These are phyloP conservation scores for Thermochaetoides thermophila DNA, from an alignment of 495 filamentous ascomycete species.

Conservation along the genomic window DNA sequence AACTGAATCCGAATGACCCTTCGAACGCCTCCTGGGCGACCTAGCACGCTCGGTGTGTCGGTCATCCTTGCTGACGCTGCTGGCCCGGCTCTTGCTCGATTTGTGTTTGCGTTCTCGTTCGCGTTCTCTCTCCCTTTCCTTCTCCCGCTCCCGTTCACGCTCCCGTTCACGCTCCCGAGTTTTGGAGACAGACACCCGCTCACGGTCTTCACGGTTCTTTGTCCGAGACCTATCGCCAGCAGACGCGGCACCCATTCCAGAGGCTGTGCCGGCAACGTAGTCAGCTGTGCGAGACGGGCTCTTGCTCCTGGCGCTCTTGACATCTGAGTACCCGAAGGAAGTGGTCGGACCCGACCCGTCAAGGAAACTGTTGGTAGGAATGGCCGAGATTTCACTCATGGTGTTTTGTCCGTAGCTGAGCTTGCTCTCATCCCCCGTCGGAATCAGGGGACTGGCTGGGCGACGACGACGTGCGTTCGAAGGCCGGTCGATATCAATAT, in stretches of 20 bases:
- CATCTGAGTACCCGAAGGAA: slow-evolving; percentile 16
- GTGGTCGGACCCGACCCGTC: slow-evolving; percentile 40
- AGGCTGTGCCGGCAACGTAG: slow-evolving; percentile 19
- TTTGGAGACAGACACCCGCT: slow-evolving; percentile 14
- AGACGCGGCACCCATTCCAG: slow-evolving; percentile 24
- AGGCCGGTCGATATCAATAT: slow-evolving; percentile 54
- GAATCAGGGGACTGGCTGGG: slow-evolving; percentile 40
- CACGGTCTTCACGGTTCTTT: slow-evolving; percentile 28
- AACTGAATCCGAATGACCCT: slow-evolving; percentile 44
- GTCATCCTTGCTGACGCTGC: slow-evolving; percentile 50
- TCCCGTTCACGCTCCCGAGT: slow-evolving; percentile 20
- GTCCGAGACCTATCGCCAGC: slow-evolving; percentile 34
- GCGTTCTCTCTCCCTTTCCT: no score
- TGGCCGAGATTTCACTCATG: slow-evolving; percentile 73
- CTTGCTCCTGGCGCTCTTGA: slow-evolving; percentile 19
- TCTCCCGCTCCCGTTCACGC: no score
- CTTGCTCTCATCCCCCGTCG: slow-evolving; percentile 39
- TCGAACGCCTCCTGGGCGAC: slow-evolving; percentile 46
- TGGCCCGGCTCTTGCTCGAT: slow-evolving; percentile 40
- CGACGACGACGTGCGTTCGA: slow-evolving; percentile 28
- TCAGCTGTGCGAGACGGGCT: slow-evolving; percentile 25
- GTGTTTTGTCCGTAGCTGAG: slow-evolving; percentile 46
- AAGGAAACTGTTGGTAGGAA: slow-evolving; percentile 81
- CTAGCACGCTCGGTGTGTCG: slow-evolving; percentile 30
- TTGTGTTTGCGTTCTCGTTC: slow-evolving; percentile 34